Base-by-base conservation (phyloP, 148 eudicot species). In the Rheum nobile region DNA sequence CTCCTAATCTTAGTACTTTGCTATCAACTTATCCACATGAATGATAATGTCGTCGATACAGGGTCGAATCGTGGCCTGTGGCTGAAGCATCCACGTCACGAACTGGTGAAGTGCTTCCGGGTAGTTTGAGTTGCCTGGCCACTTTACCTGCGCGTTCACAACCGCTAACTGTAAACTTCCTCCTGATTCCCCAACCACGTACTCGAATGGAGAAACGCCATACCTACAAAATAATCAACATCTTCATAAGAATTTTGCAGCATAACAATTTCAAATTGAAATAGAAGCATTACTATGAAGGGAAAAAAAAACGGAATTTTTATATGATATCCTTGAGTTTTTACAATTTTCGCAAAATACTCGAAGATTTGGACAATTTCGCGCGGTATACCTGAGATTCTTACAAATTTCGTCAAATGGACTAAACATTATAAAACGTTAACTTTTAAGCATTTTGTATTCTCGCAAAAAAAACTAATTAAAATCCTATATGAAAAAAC, bases 81-180 rank as follows among this genome's bases (percentile, higher is more conserved):
- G 97, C 82, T 95, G 99, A 71, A 95, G 92, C 99, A 95, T 90
- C 99, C 99, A 95, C 28, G 90, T 90, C 73, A 95, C 96, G 24
- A 95, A 95, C 84, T 95, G 92, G 82, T 87, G 93, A 77, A 95
- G 97, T 21, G 92, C 79, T 6, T 90, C 99, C 8, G 99, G 97
- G 76, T 95, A 91, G 9, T 92, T 82, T 17, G 93, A 87, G 63
- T 8, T 69, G 93, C 90, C 74, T 69, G 97, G 97, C 97, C 96
- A 95, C 83, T 95, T 91, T 63, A 95, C 46, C 75, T 95, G 96
- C 41, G 87, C 97, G 73, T 95, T 95, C 77, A 95, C 78, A 37
- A 95, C 80, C 24, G 99, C 99, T 78, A 95, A 74, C 80, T 91
- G 99, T 16, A 95, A 81, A 84, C 99, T 95, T 81, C 97, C 99